Evolutionary conservation across 148 eudicot genomes (phyloP).

Genomic region (Vaccinium vitisidaea): DNA sequence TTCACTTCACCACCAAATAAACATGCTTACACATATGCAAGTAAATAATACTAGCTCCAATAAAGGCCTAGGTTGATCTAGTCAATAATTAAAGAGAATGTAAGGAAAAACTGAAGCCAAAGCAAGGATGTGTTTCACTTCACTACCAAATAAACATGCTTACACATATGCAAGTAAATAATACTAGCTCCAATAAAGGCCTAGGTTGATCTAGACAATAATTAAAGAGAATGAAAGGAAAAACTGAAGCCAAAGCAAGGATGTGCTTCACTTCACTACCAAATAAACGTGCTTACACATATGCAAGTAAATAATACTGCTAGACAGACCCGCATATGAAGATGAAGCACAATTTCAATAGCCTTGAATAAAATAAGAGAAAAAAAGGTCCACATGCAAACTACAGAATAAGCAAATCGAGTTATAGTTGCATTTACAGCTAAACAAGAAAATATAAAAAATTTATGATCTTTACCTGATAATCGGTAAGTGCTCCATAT

Average conservation of each 20-base stretch:
- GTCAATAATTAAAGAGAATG: neutral
- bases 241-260: neutral
- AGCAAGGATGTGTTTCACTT: neutral
- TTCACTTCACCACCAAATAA: neutral
- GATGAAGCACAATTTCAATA: neutral
- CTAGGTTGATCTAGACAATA: neutral
- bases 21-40: neutral
- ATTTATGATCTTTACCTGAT: conserved; percentile 56
- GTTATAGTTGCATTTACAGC: neutral
- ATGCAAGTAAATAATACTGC: neutral
- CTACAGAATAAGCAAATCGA: neutral
- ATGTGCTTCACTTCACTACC: neutral
- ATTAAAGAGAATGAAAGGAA: neutral
- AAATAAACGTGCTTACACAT: neutral
- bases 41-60: neutral
- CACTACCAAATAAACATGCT: neutral
- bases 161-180: neutral
- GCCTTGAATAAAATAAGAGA: neutral
- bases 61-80: neutral
- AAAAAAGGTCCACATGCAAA: neutral
- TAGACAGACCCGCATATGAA: neutral
- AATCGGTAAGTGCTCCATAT: conserved; percentile 83
- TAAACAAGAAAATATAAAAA: neutral
- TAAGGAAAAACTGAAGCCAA: neutral
- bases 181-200: neutral